A percentile compares a stretch with the other conserved stretches of the same genome.
Evolutionary conservation across 2,329 filamentous ascomycete species (phyloP).

Genomic region (Trichoderma sp.): DNA sequence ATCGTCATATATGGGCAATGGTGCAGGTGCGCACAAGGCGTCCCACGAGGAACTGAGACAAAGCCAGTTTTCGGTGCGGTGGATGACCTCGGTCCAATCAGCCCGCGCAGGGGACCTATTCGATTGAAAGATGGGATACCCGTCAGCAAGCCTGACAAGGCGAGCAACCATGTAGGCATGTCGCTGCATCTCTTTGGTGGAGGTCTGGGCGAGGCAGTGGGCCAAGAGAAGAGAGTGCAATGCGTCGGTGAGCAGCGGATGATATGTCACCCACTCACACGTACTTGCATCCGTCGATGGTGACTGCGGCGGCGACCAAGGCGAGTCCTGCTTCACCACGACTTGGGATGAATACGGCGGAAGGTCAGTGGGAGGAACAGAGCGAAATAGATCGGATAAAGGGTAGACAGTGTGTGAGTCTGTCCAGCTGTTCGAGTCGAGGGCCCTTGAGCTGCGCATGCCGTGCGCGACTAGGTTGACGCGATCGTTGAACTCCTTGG

Average conservation of each 20-base stretch:
- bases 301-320: constrained; percentile 20
- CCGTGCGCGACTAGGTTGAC: constrained; percentile 55
- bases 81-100: constrained; percentile 77
- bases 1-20: constrained; percentile 41
- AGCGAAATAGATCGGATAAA: constrained; percentile 65
- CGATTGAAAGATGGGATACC: constrained; percentile 75
- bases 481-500: constrained; percentile 54
- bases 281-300: constrained; percentile 20
- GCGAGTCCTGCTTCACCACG: constrained; percentile 26
- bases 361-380: constrained; percentile 62
- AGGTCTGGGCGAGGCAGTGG: constrained; percentile 77
- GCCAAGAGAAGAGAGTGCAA: constrained; percentile 75
- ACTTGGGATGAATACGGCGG: constrained; percentile 61
- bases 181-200: constrained; percentile 70
- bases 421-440: constrained; percentile 27
- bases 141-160: constrained; percentile 69
- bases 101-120: constrained; percentile 67
- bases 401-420: constrained; percentile 41
- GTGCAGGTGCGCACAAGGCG: constrained; percentile 60
- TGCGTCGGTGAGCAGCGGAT: constrained; percentile 74
- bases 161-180: constrained; percentile 81
- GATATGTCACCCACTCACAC: constrained; percentile 59
- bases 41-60: constrained; percentile 66
- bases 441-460: constrained; percentile 40
- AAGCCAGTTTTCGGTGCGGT: constrained; percentile 67